A percentile compares a stretch with the other conserved stretches of the same genome.
Evolutionary conservation across 495 filamentous ascomycete genomes (phyloP).

Genomic region (Aspergillus nidulans): DNA sequence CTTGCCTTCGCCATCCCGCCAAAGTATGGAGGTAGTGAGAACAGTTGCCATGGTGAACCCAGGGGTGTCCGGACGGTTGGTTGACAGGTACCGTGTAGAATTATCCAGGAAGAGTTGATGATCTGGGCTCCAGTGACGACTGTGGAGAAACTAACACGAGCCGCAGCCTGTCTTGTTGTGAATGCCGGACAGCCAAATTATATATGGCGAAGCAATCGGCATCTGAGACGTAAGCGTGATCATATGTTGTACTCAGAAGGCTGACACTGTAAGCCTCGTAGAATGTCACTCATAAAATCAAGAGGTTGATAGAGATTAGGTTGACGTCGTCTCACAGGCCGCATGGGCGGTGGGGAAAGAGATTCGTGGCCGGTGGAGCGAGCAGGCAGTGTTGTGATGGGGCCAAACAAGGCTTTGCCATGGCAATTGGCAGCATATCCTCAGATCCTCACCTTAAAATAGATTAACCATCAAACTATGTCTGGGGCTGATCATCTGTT

Average conservation of each 20-base stretch:
- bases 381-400: background rate
- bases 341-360: background rate
- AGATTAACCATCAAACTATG: background rate
- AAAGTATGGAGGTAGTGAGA: conserved; percentile 32
- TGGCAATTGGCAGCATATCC: background rate
- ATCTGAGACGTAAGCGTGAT: background rate
- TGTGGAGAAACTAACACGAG: conserved; percentile 3
- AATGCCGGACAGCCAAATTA: background rate
- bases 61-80: background rate
- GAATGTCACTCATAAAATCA: background rate
- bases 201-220: background rate
- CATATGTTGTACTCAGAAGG: background rate
- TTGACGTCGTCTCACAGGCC: background rate
- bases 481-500: background rate
- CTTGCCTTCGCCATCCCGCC: conserved; percentile 49
- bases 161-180: background rate
- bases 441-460: background rate
- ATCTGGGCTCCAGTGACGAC: background rate
- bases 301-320: background rate
- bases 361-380: conserved; percentile 7
- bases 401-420: conserved; percentile 3
- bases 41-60: conserved; percentile 37
- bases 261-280: background rate
- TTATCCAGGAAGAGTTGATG: background rate
- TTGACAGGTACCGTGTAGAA: background rate